Base-by-base conservation (phyloP, 2,329 filamentous ascomycete genomes). In the Aspergillus ustus region DNA sequence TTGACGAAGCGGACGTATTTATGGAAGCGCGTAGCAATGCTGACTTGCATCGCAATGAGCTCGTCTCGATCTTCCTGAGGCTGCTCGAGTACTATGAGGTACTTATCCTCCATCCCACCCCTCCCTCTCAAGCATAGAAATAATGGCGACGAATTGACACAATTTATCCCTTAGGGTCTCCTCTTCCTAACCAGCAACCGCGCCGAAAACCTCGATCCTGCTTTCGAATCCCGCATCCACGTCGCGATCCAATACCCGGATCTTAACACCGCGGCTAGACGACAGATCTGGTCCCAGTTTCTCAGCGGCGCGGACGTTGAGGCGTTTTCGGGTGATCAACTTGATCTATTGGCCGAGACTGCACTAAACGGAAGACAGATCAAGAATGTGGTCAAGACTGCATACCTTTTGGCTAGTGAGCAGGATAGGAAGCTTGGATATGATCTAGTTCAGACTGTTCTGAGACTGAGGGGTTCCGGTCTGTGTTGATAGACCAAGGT, bases 201-300 rank as follows among this genome's bases (percentile, higher is more conserved):
- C 13, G 75, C 80, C 19, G 64, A 72, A 13, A 78, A 75, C 4
- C 78, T 82, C 60, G 80, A 82, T 56, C 66, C 72, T 4, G 80
- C 80, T 3, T 81, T 83, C 54, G 75, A 81, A 59, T 78, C 76
- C 44, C 75, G 81, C 11, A 81, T 83, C 48, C 80, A 73, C 76
- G 58, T 74, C 2, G 62, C 65, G 8, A 56, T 72, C 17, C 31
- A 76, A 17, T 82, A 82, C 66, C 66, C 75, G 2, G 75, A 81
- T 17, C 73, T 82, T 2, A 74, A 74, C 29, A 56, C 56, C 4
- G 58, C 71, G 2, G 74, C 75, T 2, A 71, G 80, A 8, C 71
- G 73, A 25, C 73, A 72, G 8, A 71, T 83, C 51, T 82, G 81
- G 81, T 63, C 70, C 15, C 81, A 81, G 58, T 82, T 83, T 70